Percentiles rank a stretch among this genome's conserved stretches.
Conservation (phyloP, 805 yeast species). For the Kazachstania psychrophila region DNA sequence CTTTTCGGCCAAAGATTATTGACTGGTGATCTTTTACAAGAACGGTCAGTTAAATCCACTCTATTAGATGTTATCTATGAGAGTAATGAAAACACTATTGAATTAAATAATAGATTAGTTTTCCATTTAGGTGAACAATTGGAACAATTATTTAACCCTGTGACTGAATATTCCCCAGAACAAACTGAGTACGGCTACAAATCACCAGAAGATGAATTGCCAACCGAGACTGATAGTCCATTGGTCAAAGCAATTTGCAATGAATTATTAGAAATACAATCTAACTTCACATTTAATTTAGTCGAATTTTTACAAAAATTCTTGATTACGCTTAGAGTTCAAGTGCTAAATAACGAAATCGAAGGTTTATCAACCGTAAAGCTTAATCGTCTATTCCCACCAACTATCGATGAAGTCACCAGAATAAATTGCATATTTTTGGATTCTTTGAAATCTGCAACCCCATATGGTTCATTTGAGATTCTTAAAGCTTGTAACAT, state of each 20-base stretch:
- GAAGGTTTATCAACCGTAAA: conserved; percentile 49
- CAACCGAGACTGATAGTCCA: conserved; percentile 27
- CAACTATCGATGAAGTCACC: conserved; percentile 89
- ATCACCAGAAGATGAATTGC: conserved; percentile 38
- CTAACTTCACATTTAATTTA: conserved; percentile 59
- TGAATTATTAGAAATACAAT: conserved; percentile 64
- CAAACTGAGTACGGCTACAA: conserved; percentile 61
- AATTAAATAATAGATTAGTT: conserved; percentile 67
- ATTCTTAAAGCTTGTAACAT: conserved; percentile 70
- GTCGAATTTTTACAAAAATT: conserved; percentile 72
- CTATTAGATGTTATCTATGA: conserved; percentile 70
- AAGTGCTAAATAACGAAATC: conserved; percentile 48
- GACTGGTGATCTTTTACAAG: conserved; percentile 49
- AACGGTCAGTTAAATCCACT: conserved; percentile 39
- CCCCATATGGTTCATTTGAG: conserved; percentile 64
- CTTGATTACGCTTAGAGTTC: conserved; percentile 67
- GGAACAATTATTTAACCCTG: conserved; percentile 82
- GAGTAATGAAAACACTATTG: conserved; percentile 41
- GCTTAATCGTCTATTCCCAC: conserved; percentile 78
- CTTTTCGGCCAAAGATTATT: conserved; percentile 45
- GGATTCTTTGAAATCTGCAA: conserved; percentile 62
- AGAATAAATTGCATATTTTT: conserved; percentile 78
- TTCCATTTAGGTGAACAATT: conserved; percentile 73
- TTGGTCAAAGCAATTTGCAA: conserved; percentile 46
- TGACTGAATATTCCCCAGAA: conserved; percentile 88